Conservation (phyloP, 306 rosid genomes). For the Acacia confusa region DNA sequence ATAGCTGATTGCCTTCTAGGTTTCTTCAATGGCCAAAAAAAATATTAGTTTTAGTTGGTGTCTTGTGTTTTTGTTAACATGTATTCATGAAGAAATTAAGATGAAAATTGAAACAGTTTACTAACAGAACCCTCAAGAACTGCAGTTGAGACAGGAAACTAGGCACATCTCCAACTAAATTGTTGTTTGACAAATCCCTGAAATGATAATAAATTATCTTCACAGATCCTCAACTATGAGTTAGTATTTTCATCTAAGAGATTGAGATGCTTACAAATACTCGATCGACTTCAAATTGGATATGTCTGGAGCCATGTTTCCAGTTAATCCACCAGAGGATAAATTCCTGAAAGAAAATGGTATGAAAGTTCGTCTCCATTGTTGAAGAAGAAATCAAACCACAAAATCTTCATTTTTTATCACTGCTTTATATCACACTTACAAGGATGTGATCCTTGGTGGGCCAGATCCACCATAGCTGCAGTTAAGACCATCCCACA, state of each 20-base stretch:
- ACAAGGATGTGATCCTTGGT: conserved; percentile 38
- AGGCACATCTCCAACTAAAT: conserved; percentile 39
- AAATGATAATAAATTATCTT: neutral
- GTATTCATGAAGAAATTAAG: neutral
- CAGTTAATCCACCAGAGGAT: conserved; percentile 39
- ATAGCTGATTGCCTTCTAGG: conserved; percentile 41
- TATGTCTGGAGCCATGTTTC: conserved; percentile 35
- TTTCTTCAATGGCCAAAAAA: conserved; percentile 28
- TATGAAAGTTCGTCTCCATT: conserved; percentile 8
- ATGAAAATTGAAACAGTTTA: neutral
- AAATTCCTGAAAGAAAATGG: conserved; percentile 37
- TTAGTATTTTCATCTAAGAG: neutral
- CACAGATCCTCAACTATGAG: neutral
- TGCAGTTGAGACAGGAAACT: conserved; percentile 31
- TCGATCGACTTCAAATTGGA: conserved; percentile 36
- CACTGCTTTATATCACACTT: conserved; percentile 6
- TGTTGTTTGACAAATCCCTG: conserved; percentile 49
- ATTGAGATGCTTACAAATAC: conserved; percentile 40
- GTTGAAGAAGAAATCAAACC: neutral
- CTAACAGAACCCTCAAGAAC: conserved; percentile 42
- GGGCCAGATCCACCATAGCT: conserved; percentile 34
- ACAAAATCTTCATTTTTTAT: neutral
- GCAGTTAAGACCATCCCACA: conserved; percentile 49
- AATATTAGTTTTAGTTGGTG: neutral
- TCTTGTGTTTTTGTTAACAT: neutral